Base-by-base conservation (phyloP, 2,329 filamentous ascomycete species). In the Fusarium secorum region DNA sequence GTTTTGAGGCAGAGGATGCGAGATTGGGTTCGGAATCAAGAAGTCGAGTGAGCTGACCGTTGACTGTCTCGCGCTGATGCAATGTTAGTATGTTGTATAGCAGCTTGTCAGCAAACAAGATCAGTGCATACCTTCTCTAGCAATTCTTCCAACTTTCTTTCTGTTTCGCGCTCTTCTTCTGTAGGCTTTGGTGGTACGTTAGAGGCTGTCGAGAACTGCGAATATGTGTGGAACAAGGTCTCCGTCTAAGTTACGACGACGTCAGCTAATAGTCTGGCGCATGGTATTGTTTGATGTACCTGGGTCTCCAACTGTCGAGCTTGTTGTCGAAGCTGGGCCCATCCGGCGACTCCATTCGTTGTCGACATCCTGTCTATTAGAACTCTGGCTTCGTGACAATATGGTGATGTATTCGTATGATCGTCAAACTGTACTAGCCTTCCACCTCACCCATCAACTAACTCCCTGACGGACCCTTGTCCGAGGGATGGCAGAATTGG, bases 281-380 rank as follows among this genome's bases (percentile, higher is more conserved):
- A 75, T 71, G 49, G 68, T 68, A 51, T 60, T 41, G 56, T 66
- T 66, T 22, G 15, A 53, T 80, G 72, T 85, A 97, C 95, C 88
- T 98, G 95, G 67, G 91, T 93, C 82, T 99, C 96, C 69, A 98
- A 86, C 46, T 90, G 89, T 76, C 96, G 88, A 68, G 94, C 93
- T 83, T 98, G 95, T 80, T 98, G 94, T 76, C 96, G 93, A 74
- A 98, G 87, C 84, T 98, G 94, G 78, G 94, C 91, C 96, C 96
- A 99, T 83, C 94, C 91, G 70, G 88, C 86, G 70, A 83, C 89
- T 71, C 87, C 84, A 8, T 67, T 68, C 64, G 84, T 81, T 73
- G 85, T 78, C 70, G 86, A 83, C 87, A 89, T 90, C 71, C 54
- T 78, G 53, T 78, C 46, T 53, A 56, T 44, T 14, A 49, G 45